Percentiles rank a stretch among this genome's conserved stretches.
phyloP scores from a whole-genome alignment of 2,329 filamentous ascomycete species.

The Diaporthe citriasiana region DNA sequence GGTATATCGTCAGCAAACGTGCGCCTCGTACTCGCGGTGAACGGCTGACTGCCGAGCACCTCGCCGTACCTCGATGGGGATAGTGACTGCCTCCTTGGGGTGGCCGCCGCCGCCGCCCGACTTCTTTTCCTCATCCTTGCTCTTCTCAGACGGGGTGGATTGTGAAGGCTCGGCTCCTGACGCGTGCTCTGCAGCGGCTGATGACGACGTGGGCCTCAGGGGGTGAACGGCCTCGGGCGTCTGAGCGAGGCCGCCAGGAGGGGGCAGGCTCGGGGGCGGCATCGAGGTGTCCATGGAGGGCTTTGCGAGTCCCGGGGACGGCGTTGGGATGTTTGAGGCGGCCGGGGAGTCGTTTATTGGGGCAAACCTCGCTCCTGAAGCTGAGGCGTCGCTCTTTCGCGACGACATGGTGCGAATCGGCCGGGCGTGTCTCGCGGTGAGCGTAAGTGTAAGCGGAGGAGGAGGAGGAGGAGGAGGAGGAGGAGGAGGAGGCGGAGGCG shows the following conservation, averaged over 20 bases:
- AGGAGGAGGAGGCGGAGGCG: background rate
- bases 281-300: constrained; percentile 45
- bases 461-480: background rate
- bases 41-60: background rate
- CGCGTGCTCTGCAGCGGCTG: constrained; percentile 41
- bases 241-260: constrained; percentile 43
- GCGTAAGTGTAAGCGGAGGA: background rate
- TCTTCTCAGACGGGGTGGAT: constrained; percentile 45
- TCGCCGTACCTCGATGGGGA: constrained; percentile 68
- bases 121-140: constrained; percentile 54
- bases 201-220: constrained; percentile 46
- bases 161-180: constrained; percentile 36
- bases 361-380: constrained; percentile 61
- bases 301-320: constrained; percentile 45
- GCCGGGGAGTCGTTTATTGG: constrained; percentile 54
- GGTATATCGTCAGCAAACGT: background rate
- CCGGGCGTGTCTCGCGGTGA: background rate
- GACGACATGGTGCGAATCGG: constrained; percentile 62
- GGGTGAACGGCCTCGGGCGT: constrained; percentile 42
- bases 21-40: background rate
- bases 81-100: constrained; percentile 60
- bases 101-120: constrained; percentile 45
- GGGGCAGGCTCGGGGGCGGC: constrained; percentile 43
- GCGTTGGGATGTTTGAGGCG: constrained; percentile 35
- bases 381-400: constrained; percentile 63